Conservation (phyloP, 768 basidiomycete genomes). For the Boletus insuetus region DNA sequence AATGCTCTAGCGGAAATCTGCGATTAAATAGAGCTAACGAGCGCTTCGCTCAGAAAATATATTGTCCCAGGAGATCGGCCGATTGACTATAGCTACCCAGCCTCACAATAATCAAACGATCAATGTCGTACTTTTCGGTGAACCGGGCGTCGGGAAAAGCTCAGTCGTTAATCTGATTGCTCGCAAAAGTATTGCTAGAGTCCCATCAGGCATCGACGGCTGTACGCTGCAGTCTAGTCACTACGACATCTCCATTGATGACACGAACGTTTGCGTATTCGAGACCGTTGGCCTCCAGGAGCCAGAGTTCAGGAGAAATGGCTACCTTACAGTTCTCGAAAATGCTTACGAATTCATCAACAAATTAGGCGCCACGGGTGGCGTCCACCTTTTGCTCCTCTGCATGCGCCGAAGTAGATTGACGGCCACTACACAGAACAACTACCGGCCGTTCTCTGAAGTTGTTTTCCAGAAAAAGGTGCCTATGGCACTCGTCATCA, state of each 20-base stretch:
- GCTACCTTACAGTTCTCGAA: not conserved
- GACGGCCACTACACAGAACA: slow-evolving; percentile 27
- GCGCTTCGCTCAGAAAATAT: not conserved
- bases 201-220: slow-evolving; percentile 9
- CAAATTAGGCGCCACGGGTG: slow-evolving; percentile 20
- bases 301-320: not conserved
- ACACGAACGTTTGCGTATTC: not conserved
- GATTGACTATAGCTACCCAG: not conserved
- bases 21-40: not conserved
- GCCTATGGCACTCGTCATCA: slow-evolving; percentile 35
- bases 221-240: slow-evolving; percentile 28
- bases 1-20: not conserved
- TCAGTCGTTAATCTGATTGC: slow-evolving; percentile 5
- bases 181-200: not conserved
- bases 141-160: slow-evolving; percentile 6
- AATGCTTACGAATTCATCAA: slow-evolving; percentile 26
- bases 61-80: no score
- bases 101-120: not conserved
- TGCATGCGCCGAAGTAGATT: slow-evolving; percentile 34
- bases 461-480: slow-evolving; percentile 35
- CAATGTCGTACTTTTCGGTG: slow-evolving; percentile 6
- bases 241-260: slow-evolving; percentile 19
- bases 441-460: slow-evolving; percentile 36
- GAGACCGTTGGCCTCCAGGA: not conserved
- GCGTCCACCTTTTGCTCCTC: slow-evolving; percentile 38